Evolutionary conservation across 306 rosid species (phyloP), one percentile per base, ranked within the genome.

Genomic region (Cucurbita moschata): DNA sequence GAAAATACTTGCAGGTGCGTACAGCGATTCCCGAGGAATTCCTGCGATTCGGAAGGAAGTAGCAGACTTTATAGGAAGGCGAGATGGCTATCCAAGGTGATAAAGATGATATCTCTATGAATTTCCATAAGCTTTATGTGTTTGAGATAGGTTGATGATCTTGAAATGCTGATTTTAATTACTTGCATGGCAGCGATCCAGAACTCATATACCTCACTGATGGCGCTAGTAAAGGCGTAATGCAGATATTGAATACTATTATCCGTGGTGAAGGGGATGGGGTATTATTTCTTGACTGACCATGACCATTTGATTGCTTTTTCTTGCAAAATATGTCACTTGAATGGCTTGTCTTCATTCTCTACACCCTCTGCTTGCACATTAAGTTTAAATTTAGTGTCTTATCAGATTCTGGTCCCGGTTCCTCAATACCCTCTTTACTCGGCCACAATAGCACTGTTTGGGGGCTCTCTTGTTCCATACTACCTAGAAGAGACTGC

Each of bases 341-440:
- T 70, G 74, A 71, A 35, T 30, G 13, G 7, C 13, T 10, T 74
- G 14, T 74, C 55, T 49, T 16, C 16, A 47, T 75, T 18, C 30
- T 76, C 58, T 67, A 57, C 49, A 64, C 81, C 39, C 73, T 76
- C 75, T 74, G 58, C 60, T 72, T 66, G 15, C 37, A 38, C 56
- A 19, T 61, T 15, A 56, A 47, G 35, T 71, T 43, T 54, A n/a
- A 73, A 71, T 60, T 43, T 78, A 44, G 75, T 79, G 55, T 47
- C 18, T 75, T 46, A 56, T 70, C 81, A 95, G 99, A 52, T 95
- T 86, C 84, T 95, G 97, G 99, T 95, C 82, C 99, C 99, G 50
- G 99, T 95, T 54, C 99, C 99, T 50, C 99, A 95, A 60, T 95
- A 95, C 86, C 99, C 99, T 7, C 99, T 95, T 72, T 95, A 95